Evolutionary conservation across 179 eudicot genomes (phyloP).

Genomic region (Spergularia azorica): DNA sequence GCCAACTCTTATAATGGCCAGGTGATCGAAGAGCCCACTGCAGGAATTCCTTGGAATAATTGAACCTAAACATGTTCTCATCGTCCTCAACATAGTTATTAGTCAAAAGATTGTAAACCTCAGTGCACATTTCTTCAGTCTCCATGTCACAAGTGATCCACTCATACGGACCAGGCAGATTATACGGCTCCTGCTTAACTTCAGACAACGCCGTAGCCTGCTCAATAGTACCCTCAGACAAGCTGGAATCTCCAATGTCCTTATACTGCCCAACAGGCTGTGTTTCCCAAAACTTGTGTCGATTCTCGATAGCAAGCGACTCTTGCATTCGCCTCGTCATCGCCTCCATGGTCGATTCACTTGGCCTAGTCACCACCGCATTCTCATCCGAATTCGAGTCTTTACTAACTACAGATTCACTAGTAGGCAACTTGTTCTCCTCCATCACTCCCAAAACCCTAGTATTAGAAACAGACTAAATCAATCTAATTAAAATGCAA

Average conservation of each 20-base stretch:
- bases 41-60: conserved; percentile 69
- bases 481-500: too few species aligned
- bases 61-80: conserved; percentile 75
- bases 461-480: neutral
- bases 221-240: conserved; percentile 73
- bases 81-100: conserved; percentile 80
- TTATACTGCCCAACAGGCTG: conserved; percentile 79
- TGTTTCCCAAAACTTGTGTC: conserved; percentile 82
- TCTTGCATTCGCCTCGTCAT: conserved; percentile 61
- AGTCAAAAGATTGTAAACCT: conserved; percentile 61
- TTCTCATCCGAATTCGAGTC: conserved; percentile 37
- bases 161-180: conserved; percentile 55
- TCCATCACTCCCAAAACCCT: conserved; percentile 30
- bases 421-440: conserved; percentile 31
- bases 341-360: conserved; percentile 34
- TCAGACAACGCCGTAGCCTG: conserved; percentile 60
- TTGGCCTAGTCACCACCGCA: conserved; percentile 30
- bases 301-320: conserved; percentile 50
- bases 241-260: conserved; percentile 60
- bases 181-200: conserved; percentile 78
- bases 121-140: conserved; percentile 53
- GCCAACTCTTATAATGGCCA: conserved; percentile 68
- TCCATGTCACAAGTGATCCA: conserved; percentile 83
- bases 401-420: conserved; percentile 27
- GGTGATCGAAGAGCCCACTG: conserved; percentile 80